phyloP scores from a whole-genome alignment of 2,329 filamentous ascomycete species.

The Fusarium secorum region DNA sequence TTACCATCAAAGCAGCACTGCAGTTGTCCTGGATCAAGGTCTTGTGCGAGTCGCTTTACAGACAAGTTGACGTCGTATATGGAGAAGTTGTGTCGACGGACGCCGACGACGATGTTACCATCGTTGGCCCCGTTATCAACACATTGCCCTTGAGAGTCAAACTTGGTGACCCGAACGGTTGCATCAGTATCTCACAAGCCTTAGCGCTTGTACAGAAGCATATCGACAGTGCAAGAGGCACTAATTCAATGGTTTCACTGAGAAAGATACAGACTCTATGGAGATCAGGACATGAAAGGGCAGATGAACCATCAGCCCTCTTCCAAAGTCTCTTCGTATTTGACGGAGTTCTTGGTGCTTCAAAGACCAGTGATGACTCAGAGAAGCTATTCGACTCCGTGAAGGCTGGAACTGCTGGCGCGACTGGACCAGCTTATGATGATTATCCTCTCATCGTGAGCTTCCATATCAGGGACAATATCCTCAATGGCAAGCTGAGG shows the following conservation, averaged over 20 bases:
- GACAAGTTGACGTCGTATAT: constrained; percentile 2
- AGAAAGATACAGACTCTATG: constrained; percentile 10
- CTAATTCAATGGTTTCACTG: constrained; percentile 15
- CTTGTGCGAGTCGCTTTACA: neutral
- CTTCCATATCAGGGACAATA: constrained; percentile 11
- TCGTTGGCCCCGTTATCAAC: constrained; percentile 14
- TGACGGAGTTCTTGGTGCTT: neutral
- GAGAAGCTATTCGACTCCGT: neutral
- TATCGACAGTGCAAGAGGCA: constrained; percentile 5
- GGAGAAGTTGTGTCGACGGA: constrained; percentile 8
- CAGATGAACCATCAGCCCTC: neutral
- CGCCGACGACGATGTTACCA: neutral
- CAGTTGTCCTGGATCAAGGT: constrained; percentile 21
- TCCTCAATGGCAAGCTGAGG: constrained; percentile 5
- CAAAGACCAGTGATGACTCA: neutral
- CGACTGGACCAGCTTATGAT: constrained; percentile 3
- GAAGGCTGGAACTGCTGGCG: neutral
- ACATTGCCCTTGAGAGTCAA: constrained; percentile 6
- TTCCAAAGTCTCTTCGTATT: constrained; percentile 27
- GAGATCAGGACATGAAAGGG: neutral
- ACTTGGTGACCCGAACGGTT: accelerated
- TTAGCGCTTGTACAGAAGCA: neutral
- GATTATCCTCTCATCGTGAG: constrained; percentile 22
- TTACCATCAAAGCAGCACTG: neutral
- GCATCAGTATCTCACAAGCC: neutral